Base-by-base conservation (phyloP, 2,329 filamentous ascomycete genomes). In the Ceratocystis harringtonii region DNA sequence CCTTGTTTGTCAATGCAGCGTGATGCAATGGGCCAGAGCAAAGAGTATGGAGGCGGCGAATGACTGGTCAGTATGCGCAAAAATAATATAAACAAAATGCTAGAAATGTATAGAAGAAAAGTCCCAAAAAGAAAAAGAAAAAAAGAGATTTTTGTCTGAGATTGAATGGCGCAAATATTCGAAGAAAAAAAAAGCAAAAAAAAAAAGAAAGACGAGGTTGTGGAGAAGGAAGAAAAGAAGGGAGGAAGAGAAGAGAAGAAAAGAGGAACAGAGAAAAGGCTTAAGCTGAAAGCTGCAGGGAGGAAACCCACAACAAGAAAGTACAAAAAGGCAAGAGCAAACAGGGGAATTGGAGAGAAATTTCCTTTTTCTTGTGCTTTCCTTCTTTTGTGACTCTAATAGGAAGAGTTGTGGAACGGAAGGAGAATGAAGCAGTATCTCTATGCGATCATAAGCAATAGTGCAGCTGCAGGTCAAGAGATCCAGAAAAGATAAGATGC, bases 1-100 rank as follows among this genome's bases (percentile, higher is more conserved):
- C 66, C 63, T 67, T 65, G 63, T 65, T 58, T 62, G 66, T 67
- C 44, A 61, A 67, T 67, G 66, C 63, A 63, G 45, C 30, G 60
- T 45, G 50, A 66, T 66, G 52, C 62, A 67, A 58, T 32, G 52
- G 62, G 55, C 41, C 28, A 66, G 28, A 66, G 43, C 45, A 58
- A 28, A 66, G 45, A 64, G 17, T 10, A 19, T 7, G 25, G 8
- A 45, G 41, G 36, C 36, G 12, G 36, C 36, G 12, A 41, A 41
- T 19, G 28, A 19, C 55, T 19, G 30, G 7, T 52, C 10, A n/a
- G 55, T n/a, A 58, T 30, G 55, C 55, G 30, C 55, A 58, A 41
- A 36, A n/a, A 12, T 36, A 30, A 28, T 52, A 52, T 52, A 52
- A 52, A 25, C 25, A 19, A 12, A 28, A 25, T 52, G 19, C 48